Percentiles rank a stretch among this genome's conserved stretches.
Conservation (phyloP, 257 asterid genomes). For the Fraxinus cuspidata region DNA sequence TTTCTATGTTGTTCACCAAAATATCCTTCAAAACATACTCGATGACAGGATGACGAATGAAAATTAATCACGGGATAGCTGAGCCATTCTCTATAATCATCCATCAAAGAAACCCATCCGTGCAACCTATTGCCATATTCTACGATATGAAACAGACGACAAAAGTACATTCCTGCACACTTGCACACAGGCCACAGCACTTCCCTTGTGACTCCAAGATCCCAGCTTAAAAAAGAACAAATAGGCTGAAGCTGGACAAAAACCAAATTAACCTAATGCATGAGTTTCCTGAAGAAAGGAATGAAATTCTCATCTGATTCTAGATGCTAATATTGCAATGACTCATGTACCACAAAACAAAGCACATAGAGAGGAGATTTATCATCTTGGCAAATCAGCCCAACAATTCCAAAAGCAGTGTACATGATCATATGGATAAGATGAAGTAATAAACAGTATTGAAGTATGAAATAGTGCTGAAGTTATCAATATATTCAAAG, state of each 20-base stretch:
- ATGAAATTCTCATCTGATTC: neutral
- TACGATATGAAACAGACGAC: too few relatives aligned
- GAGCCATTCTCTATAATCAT: too few relatives aligned
- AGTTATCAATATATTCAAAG: neutral
- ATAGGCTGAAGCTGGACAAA: neutral
- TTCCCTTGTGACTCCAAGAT: too few relatives aligned
- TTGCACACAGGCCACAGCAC: too few relatives aligned
- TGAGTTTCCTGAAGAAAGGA: neutral
- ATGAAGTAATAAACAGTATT: neutral
- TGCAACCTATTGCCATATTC: neutral
- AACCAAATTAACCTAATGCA: neutral
- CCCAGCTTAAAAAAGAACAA: neutral
- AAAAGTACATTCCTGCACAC: too few relatives aligned
- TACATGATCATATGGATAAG: neutral
- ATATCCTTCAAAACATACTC: too few relatives aligned
- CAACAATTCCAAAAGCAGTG: neutral
- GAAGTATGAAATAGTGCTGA: neutral
- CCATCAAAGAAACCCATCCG: too few relatives aligned
- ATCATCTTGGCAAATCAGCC: neutral
- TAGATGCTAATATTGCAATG: neutral
- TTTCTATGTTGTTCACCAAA: too few relatives aligned
- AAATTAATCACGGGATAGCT: too few relatives aligned
- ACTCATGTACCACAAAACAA: neutral
- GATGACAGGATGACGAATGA: too few relatives aligned
- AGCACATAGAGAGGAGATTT: neutral